Evolutionary conservation across 805 yeast species (phyloP).

Genomic region (Grigorovia humatica): DNA sequence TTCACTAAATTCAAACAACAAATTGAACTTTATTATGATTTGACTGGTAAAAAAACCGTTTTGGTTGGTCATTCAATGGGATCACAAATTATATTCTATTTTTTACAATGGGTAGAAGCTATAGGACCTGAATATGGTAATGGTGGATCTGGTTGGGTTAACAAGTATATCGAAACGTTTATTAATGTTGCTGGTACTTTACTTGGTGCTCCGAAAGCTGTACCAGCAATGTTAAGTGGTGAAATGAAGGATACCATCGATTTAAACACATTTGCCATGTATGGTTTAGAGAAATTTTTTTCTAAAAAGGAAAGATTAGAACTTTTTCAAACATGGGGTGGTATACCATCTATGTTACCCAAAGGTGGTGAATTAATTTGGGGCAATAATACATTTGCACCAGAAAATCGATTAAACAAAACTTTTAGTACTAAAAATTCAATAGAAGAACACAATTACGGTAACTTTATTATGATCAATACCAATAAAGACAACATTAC

Average conservation of each 20-base stretch:
- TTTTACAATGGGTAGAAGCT: conserved; percentile 95
- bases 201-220: conserved; percentile 89
- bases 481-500: conserved; percentile 4
- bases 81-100: conserved; percentile 76
- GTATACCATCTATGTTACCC: conserved; percentile 90
- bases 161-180: conserved; percentile 68
- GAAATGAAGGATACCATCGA: conserved; percentile 98
- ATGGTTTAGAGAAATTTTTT: conserved; percentile 89
- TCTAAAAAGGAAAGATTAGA: conserved; percentile 82
- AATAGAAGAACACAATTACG: conserved; percentile 37
- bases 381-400: conserved; percentile 75
- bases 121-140: conserved; percentile 70
- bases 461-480: conserved; percentile 60
- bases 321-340: conserved; percentile 78
- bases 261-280: conserved; percentile 82
- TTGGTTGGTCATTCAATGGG: conserved; percentile 95
- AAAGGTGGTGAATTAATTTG: conserved; percentile 88
- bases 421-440: conserved; percentile 4
- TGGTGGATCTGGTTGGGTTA: conserved; percentile 87
- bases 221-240: conserved; percentile 87
- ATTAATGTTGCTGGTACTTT: conserved; percentile 85
- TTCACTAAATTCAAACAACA: conserved; percentile 65
- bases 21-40: conserved; percentile 49
- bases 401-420: conserved; percentile 38
- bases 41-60: conserved; percentile 58